Conservation (phyloP, 2,329 filamentous ascomycete species). For the Clarireedia paspali region DNA sequence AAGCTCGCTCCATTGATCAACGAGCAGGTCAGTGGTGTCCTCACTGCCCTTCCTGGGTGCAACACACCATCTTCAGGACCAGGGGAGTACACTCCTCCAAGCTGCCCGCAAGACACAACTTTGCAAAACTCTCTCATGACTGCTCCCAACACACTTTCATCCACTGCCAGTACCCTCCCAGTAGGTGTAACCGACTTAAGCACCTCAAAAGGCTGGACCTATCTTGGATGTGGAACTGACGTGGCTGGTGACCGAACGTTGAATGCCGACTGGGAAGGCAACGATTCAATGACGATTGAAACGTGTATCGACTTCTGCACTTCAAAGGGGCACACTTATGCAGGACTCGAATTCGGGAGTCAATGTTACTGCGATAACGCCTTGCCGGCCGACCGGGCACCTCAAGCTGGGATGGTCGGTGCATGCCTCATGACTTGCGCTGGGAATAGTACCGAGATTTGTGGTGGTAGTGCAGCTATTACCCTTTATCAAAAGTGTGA, state of each 20-base stretch:
- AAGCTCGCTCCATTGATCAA: conserved; percentile 5
- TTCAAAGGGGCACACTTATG: conserved; percentile 6
- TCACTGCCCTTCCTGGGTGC: conserved; percentile 3
- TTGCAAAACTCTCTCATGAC: background rate
- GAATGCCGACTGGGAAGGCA: conserved; percentile 2
- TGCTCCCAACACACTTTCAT: background rate
- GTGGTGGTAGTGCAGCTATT: conserved; percentile 4
- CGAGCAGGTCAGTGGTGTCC: background rate
- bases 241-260: background rate
- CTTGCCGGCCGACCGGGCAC: background rate
- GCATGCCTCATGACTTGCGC: conserved; percentile 5
- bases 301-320: conserved; percentile 1
- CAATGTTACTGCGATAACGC: conserved; percentile 7
- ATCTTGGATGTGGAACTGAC: conserved; percentile 6
- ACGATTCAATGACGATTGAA: conserved; percentile 1
- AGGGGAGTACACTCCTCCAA: background rate
- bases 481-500: conserved; percentile 7
- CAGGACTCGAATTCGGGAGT: conserved; percentile 4
- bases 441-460: conserved; percentile 3
- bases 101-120: background rate
- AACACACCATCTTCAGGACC: conserved; percentile 2
- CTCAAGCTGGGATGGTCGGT: background rate
- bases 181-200: background rate
- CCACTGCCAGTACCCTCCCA: background rate
- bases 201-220: conserved; percentile 3